Evolutionary conservation across 352 stramenopile species (phyloP), one percentile per base, ranked within the genome.

Genomic region (Globisporangium solare): DNA sequence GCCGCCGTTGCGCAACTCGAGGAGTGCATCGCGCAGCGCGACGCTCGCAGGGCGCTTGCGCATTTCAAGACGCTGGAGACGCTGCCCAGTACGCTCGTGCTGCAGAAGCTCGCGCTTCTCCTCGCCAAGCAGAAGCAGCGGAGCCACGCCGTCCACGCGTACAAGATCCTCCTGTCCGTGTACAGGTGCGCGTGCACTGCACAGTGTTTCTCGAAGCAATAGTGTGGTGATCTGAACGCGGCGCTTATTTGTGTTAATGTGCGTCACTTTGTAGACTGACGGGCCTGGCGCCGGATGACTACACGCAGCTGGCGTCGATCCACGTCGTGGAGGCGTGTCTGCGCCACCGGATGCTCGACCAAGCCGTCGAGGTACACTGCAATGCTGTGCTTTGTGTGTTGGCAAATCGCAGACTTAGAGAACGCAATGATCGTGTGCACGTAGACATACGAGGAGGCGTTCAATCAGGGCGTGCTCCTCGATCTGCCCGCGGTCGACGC

Each of bases 271-370:
- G 17, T 11, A 66, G 63, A 35, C 51, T 61, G 18, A 66, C 73
- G 10, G 64, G 69, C 2, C 57, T 88, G 20, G 49, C 48, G 15
- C 70, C 72, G 13, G 76, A 89, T 50, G 79, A 89, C 49, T 84
- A 75, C 58, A 86, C 76, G 21, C 70, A 71, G 41, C 51, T 89
- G 24, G 79, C 79, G 50, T 87, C 77, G 40, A 87, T 89, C 54
- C 79, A 83, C 62, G 76, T 89, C 22, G 66, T 85, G 54, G 79
- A 89, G 50, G 75, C 74, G 35, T 89, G 79, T 55, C 58, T 86
- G 27, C 76, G 74, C 50, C 72, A 75, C 49, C 52, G 64, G 1
- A 62, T 82, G 68, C 58, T 89, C 18, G 63, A 85, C 40, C 56
- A 77, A n/a, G 79, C 79, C 0, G 71, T 87, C 54, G 75, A 88